Evolutionary conservation across 2,329 filamentous ascomycete species (phyloP).

Genomic region (Geosmithia morbida): DNA sequence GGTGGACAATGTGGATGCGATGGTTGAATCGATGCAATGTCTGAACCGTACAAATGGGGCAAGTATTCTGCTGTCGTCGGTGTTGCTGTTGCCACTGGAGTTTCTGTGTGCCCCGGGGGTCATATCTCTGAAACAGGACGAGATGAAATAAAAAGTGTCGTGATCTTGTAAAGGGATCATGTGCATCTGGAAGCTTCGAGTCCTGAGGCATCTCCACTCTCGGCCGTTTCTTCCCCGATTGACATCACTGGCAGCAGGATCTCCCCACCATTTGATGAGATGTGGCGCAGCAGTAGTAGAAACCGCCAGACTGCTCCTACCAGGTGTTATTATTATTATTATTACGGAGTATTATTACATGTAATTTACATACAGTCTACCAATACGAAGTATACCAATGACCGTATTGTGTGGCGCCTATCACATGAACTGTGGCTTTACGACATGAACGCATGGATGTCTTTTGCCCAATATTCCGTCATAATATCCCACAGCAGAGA

Average conservation of each 20-base stretch:
- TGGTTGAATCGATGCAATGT: conserved; percentile 21
- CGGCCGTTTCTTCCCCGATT: too few species aligned
- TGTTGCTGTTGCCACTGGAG: neutral
- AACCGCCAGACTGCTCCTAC: too few species aligned
- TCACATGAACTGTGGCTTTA: neutral
- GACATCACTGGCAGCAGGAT: too few species aligned
- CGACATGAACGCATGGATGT: neutral
- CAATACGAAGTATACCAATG: neutral
- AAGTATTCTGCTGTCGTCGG: neutral
- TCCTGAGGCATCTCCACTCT: too few species aligned
- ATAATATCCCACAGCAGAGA: neutral
- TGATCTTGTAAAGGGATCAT: too few species aligned
- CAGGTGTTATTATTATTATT: too few species aligned
- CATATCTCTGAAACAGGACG: neutral
- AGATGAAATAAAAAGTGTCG: neutral
- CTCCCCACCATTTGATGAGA: too few species aligned
- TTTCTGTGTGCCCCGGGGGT: neutral
- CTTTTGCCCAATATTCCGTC: neutral
- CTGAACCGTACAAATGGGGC: conserved; percentile 26
- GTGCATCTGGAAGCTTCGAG: too few species aligned
- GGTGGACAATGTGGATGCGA: conserved; percentile 13
- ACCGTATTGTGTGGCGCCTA: neutral
- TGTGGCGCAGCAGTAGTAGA: too few species aligned
- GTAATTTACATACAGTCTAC: too few species aligned
- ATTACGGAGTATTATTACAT: too few species aligned